Evolutionary conservation across 805 yeast species (phyloP), one percentile per base, ranked within the genome.

Genomic region (Phaffomyces thermotolerans): DNA sequence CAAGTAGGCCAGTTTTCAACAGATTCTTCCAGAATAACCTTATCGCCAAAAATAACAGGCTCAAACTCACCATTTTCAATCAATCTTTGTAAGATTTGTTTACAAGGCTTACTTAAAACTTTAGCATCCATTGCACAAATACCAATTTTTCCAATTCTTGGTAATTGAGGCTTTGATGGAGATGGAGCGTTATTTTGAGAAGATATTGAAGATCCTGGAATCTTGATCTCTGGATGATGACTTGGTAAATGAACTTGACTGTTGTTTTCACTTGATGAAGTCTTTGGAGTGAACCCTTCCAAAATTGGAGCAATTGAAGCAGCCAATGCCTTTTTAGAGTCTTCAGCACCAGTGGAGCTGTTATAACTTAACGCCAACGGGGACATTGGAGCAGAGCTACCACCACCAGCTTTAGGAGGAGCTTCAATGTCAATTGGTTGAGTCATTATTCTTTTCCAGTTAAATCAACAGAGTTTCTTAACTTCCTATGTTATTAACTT

Each of bases 51-150:
- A 43, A 93, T 89, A 17, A 93, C 85, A 0, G 98, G 88, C 58
- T 93, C 98, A 62, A 93, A 93, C 66, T 93, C 98, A 25, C 96
- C 97, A 53, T 85, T 81, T 52, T 85, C 95, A 46, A 91, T 85
- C 58, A 93, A 68, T 42, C 96, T 71, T 62, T 86, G 89, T 55
- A 93, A 70, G 51, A 93, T 93, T 48, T 85, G 86, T 46, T 98
- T 72, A 59, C 97, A 91, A 3, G 99, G 99, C 67, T 93, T 93
- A 36, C 95, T 84, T 58, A 95, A 73, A 2, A 90, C 99, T 64
- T 93, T 93, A 46, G 90, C 82, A 64, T 93, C 99, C 97, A 93
- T 90, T 10, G 99, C 99, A 67, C 99, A 93, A 2, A 93, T 96
- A 42, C 99, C 99, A 53, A 93, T 87, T 52, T 87, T 90, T 34